Conservation (phyloP, 2,329 filamentous ascomycete species). For the Xylariales sp. region DNA sequence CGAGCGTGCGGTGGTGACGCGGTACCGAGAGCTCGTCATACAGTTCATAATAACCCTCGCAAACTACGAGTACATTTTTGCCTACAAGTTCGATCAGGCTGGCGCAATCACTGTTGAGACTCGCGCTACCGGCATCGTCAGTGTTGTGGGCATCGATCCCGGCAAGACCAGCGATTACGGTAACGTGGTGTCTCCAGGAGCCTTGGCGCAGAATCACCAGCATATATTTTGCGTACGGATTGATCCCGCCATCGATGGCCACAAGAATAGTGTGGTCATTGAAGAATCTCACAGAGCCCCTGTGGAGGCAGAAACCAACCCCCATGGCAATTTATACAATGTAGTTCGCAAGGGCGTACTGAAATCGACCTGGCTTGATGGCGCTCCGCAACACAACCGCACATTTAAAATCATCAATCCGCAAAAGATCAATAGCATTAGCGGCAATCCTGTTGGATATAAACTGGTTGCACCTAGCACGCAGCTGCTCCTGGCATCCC, state of each 20-base stretch:
- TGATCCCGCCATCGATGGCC: conserved; percentile 58
- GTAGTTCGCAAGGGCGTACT: conserved; percentile 37
- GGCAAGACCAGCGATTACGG: conserved; percentile 51
- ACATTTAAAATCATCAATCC: conserved; percentile 31
- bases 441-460: conserved; percentile 30
- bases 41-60: conserved; percentile 66
- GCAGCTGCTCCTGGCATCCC: conserved; percentile 26
- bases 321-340: conserved; percentile 34
- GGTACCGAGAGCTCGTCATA: conserved; percentile 59
- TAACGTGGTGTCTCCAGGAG: conserved; percentile 59
- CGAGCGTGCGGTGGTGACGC: conserved; percentile 53
- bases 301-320: conserved; percentile 13
- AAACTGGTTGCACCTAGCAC: conserved; percentile 30
- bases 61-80: conserved; percentile 63
- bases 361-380: conserved; percentile 34
- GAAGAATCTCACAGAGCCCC: conserved; percentile 21
- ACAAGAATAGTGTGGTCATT: conserved; percentile 39
- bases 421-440: conserved; percentile 25
- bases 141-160: conserved; percentile 37
- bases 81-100: conserved; percentile 35
- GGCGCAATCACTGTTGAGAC: conserved; percentile 49
- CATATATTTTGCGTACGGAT: conserved; percentile 64
- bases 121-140: conserved; percentile 11
- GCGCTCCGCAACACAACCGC: conserved; percentile 35
- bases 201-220: conserved; percentile 66